Evolutionary conservation across 257 asterid genomes (phyloP).

Genomic region (Handroanthus guayacan): DNA sequence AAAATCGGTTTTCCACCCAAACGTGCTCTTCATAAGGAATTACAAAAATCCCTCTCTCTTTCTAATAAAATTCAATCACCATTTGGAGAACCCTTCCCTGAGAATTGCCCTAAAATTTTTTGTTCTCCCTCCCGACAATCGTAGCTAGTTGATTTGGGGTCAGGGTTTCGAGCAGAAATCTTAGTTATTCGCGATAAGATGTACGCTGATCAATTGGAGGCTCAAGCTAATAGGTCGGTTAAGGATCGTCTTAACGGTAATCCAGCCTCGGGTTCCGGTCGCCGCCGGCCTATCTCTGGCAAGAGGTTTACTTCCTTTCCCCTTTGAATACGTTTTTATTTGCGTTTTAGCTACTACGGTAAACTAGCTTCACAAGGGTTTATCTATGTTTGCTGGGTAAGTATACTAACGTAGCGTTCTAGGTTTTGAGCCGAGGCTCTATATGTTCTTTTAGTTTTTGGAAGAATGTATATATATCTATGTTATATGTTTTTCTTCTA

Average conservation of each 20-base stretch:
- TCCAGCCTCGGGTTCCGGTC: constrained; percentile 49
- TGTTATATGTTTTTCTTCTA: background rate
- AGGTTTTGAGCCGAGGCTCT: background rate
- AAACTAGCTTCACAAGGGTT: constrained; percentile 13
- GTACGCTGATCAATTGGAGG: constrained; percentile 91
- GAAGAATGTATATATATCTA: background rate
- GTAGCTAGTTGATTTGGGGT: constrained; percentile 32
- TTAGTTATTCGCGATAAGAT: constrained; percentile 41
- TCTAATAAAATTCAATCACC: background rate
- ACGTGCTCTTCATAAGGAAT: background rate
- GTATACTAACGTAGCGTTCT: background rate
- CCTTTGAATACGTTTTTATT: background rate
- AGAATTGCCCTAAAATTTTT: background rate
- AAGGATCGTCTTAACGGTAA: constrained; percentile 79
- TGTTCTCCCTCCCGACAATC: background rate
- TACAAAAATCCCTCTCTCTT: constrained; percentile 7
- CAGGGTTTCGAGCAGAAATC: constrained; percentile 47
- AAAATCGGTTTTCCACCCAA: background rate
- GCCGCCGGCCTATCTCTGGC: constrained; percentile 65
- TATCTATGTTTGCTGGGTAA: background rate
- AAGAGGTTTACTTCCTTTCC: constrained; percentile 62
- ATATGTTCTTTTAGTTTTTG: background rate
- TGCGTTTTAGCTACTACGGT: background rate
- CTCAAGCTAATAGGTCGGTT: constrained; percentile 63
- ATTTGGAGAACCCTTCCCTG: background rate